phyloP scores from a whole-genome alignment of 371 early-diverging fungal genomes.

The Mortierella sp. region DNA sequence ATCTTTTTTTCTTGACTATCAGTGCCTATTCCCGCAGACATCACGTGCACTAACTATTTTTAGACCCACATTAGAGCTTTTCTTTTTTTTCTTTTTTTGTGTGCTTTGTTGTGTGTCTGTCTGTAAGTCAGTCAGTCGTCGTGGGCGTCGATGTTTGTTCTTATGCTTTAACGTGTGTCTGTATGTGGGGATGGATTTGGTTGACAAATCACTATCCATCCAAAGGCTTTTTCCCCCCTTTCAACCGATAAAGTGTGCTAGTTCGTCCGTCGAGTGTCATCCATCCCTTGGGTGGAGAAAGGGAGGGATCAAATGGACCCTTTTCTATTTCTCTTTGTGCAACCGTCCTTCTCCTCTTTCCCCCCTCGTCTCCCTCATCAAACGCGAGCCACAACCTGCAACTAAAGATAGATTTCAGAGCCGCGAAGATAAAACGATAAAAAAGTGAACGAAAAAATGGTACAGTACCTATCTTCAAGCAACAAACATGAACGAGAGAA shows the following conservation, averaged over 20 bases:
- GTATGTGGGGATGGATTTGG: too few species aligned
- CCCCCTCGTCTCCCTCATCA: too few species aligned
- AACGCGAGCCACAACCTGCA: neutral
- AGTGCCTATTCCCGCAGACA: neutral
- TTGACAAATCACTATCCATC: too few species aligned
- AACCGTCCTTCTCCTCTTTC: neutral
- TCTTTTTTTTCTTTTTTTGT: neutral
- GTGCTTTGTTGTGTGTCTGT: neutral
- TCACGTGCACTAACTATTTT: neutral
- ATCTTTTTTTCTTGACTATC: slow-evolving; percentile 1
- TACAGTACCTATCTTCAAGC: neutral
- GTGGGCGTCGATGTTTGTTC: too few species aligned
- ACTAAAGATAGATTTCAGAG: slow-evolving; percentile 5
- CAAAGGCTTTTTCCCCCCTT: too few species aligned
- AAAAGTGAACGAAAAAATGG: neutral
- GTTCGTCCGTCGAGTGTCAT: too few species aligned
- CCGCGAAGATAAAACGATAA: neutral
- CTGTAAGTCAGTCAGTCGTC: too few species aligned
- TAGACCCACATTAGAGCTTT: neutral
- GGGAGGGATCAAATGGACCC: too few species aligned
- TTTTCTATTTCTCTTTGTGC: slow-evolving; percentile 1
- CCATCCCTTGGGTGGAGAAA: too few species aligned
- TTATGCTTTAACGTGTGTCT: too few species aligned
- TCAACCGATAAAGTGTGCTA: too few species aligned
- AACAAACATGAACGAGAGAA: neutral